Base-by-base conservation (phyloP, 768 basidiomycete genomes). In the Lyophyllum shimeji region DNA sequence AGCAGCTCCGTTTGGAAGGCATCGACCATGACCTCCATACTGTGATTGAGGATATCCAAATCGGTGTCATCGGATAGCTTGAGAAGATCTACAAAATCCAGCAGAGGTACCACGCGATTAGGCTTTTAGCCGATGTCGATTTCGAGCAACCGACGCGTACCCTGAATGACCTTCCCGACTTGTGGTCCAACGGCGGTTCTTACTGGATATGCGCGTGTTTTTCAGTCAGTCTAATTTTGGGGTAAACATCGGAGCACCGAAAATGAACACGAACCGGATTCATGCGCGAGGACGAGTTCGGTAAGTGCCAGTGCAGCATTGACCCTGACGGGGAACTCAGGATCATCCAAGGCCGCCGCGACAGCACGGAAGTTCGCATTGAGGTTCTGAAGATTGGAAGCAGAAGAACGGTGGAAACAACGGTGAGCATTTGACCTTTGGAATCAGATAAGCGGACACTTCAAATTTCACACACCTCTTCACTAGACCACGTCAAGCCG, bases 31-130 rank as follows among this genome's bases (percentile, higher is more conserved):
- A 84, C 82, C 63, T 93, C 89, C 87, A 93, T 92, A 64, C 87
- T 83, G 58, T 76, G 78, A 65, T 91, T 93, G 53, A 95, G 77
- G 46, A 91, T 80, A 67, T 95, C 93, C 43, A 96, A 74, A 67
- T 95, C 93, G 44, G 91, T 93, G 71, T 95, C 90, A 67, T 94
- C 90, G n/a, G 90, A 85, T 43, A 96, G 78, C 68, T 91, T 92
- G 63, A 95, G 80, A n/a, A 95, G 76, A 67, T 90, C 91, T 91
- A 58, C 42, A 52, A 43, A 37, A 29, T 29, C 17, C 3, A 15
- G 9, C 5, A 18, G 18, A 40, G 18, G 4, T 4, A 40, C 39
- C 13, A 51, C 7, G 27, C 21, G 46, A 49, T n/a, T 29, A 29
- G 9, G 3, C 12, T 29, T 29, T 20, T 31, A 53, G 39, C 7